A percentile compares a stretch with the other conserved stretches of the same genome.
Conservation (phyloP, 805 yeast genomes). For the Pichia kluyveri region DNA sequence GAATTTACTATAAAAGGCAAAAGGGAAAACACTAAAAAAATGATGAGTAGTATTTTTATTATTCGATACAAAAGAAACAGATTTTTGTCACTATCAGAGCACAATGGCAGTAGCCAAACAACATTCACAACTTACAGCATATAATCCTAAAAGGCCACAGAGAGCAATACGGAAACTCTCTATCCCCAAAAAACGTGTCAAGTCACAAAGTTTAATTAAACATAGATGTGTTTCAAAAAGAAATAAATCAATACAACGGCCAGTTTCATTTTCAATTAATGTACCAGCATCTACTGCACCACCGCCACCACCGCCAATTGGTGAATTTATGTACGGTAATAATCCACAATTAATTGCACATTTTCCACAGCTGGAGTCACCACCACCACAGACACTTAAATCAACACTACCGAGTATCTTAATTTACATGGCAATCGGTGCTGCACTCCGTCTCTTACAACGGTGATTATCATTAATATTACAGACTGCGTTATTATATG, state of each 20-base stretch:
- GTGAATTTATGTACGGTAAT: too few relatives aligned
- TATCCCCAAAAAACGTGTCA: background rate
- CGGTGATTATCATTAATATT: too few relatives aligned
- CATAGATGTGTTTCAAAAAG: background rate
- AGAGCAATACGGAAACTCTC: background rate
- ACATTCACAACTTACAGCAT: background rate
- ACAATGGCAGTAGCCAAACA: too few relatives aligned
- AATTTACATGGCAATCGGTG: background rate
- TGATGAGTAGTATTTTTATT: too few relatives aligned
- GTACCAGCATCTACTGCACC: background rate
- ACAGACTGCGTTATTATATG: too few relatives aligned
- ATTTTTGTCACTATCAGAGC: too few relatives aligned
- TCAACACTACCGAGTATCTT: background rate
- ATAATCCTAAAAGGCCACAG: background rate
- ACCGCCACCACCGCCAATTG: too few relatives aligned
- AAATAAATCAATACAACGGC: background rate
- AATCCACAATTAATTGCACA: too few relatives aligned
- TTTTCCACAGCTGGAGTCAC: too few relatives aligned
- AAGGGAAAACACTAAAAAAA: too few relatives aligned
- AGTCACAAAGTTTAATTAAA: background rate
- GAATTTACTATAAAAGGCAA: too few relatives aligned
- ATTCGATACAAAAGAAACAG: too few relatives aligned
- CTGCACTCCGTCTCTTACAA: background rate
- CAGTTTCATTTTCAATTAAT: background rate
- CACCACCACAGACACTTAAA: background rate